Percentiles rank a stretch among this genome's conserved stretches.
phyloP scores from a whole-genome alignment of 108 stramenopile genomes.

The Cyclotella choctawhatcheeana region DNA sequence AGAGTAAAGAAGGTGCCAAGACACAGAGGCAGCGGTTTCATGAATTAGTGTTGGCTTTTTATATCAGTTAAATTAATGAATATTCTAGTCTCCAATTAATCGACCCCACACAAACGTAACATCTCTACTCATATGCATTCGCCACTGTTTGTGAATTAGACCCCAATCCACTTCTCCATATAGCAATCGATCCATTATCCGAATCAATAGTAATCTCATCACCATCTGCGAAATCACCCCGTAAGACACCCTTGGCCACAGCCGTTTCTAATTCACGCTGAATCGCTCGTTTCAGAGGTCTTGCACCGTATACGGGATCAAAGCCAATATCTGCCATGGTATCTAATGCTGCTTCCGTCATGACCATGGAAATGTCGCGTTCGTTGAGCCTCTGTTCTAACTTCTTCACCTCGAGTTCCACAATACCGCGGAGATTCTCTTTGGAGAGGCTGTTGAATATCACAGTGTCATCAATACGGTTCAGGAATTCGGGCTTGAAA shows the following conservation, averaged over 20 bases:
- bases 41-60: no score
- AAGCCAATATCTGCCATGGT: constrained; percentile 87
- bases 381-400: constrained; percentile 78
- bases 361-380: constrained; percentile 60
- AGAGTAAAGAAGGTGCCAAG: no score
- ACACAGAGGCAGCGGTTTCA: no score
- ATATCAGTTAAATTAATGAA: no score
- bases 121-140: neutral
- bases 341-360: constrained; percentile 75
- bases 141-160: constrained; percentile 1
- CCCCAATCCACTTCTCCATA: constrained; percentile 31
- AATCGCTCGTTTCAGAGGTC: constrained; percentile 96
- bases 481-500: constrained; percentile 98
- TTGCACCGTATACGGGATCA: constrained; percentile 95
- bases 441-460: constrained; percentile 94
- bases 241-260: constrained; percentile 85
- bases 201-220: constrained; percentile 76
- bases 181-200: constrained; percentile 29
- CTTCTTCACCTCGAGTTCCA: constrained; percentile 75
- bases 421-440: constrained; percentile 90
- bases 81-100: no score
- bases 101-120: no score
- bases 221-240: constrained; percentile 77
- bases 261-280: constrained; percentile 96
- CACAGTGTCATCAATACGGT: constrained; percentile 96